Evolutionary conservation across 192 early-diverging fungal species (phyloP).

Genomic region (Thoreauomyces humboldtii): DNA sequence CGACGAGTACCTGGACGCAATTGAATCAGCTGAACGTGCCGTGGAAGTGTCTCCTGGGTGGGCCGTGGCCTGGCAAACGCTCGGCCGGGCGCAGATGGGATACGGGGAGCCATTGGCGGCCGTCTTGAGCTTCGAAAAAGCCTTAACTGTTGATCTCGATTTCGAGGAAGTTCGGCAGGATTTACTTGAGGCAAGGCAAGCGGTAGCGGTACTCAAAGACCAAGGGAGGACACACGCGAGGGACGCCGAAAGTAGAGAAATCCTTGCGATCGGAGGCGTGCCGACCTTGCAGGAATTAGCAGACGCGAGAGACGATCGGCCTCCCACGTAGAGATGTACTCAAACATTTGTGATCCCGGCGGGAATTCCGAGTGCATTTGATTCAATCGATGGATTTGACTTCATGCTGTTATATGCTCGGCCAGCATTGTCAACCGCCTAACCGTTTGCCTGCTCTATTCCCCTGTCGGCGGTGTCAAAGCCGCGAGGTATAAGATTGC

Average conservation of each 20-base stretch:
- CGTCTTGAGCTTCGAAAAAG: not conserved
- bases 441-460: too few species aligned
- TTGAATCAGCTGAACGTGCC: not conserved
- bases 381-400: too few species aligned
- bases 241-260: too few species aligned
- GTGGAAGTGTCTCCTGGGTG: not conserved
- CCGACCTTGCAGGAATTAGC: too few species aligned
- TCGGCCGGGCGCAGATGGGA: slow-evolving; percentile 5
- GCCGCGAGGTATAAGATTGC: too few species aligned
- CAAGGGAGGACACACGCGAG: not conserved
- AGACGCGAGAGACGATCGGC: too few species aligned
- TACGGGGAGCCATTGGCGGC: slow-evolving; percentile 7
- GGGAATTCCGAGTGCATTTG: too few species aligned
- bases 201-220: not conserved
- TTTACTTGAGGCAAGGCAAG: not conserved
- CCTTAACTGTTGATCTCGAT: not conserved
- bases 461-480: too few species aligned
- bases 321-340: too few species aligned
- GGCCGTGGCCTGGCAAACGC: slow-evolving; percentile 12
- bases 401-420: too few species aligned
- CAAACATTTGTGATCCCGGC: too few species aligned
- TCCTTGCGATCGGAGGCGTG: not conserved
- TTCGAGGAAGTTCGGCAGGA: slow-evolving; percentile 5
- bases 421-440: too few species aligned
- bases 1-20: not conserved